Conservation (phyloP, 495 filamentous ascomycete species). For the Cryomyces minteri region DNA sequence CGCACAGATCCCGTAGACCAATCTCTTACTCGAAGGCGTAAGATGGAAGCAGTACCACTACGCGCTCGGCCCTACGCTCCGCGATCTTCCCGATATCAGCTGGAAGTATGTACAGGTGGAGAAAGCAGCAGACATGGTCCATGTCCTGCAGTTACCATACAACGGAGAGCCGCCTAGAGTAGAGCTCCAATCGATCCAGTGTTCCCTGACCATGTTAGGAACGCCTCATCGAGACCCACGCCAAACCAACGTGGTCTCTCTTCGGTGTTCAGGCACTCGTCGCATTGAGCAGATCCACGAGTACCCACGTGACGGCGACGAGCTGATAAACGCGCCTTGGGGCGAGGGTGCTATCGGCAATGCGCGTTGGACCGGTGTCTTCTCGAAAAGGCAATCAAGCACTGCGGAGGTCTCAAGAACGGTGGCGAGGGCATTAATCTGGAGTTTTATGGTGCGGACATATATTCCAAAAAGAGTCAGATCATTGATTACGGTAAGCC, state of each 20-base stretch:
- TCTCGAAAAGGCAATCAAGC: slow-evolving; percentile 44
- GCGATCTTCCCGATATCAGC: slow-evolving; percentile 28
- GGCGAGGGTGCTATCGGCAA: slow-evolving; percentile 50
- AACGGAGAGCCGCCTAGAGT: slow-evolving; percentile 46
- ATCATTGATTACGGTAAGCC: slow-evolving; percentile 46
- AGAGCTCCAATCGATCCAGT: slow-evolving; percentile 35
- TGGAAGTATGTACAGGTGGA: slow-evolving; percentile 42
- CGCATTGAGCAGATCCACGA: slow-evolving; percentile 44
- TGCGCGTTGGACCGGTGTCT: slow-evolving; percentile 40
- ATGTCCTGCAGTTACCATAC: slow-evolving; percentile 52
- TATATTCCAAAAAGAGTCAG: slow-evolving; percentile 45
- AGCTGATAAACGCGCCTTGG: slow-evolving; percentile 51
- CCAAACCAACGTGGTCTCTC: slow-evolving; percentile 33
- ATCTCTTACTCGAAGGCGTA: slow-evolving; percentile 41
- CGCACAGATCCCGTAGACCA: slow-evolving; percentile 37
- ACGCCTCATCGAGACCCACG: slow-evolving; percentile 27
- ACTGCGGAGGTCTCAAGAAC: slow-evolving; percentile 39
- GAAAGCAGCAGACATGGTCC: slow-evolving; percentile 46
- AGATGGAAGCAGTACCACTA: slow-evolving; percentile 49
- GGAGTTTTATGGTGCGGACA: slow-evolving; percentile 46
- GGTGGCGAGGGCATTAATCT: slow-evolving; percentile 39
- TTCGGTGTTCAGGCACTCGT: slow-evolving; percentile 50
- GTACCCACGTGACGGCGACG: slow-evolving; percentile 48
- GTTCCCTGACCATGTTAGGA: neutral
- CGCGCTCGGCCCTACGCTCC: slow-evolving; percentile 34